phyloP scores from a whole-genome alignment of 2,329 filamentous ascomycete species.

The Cucurbitaria berberidis region DNA sequence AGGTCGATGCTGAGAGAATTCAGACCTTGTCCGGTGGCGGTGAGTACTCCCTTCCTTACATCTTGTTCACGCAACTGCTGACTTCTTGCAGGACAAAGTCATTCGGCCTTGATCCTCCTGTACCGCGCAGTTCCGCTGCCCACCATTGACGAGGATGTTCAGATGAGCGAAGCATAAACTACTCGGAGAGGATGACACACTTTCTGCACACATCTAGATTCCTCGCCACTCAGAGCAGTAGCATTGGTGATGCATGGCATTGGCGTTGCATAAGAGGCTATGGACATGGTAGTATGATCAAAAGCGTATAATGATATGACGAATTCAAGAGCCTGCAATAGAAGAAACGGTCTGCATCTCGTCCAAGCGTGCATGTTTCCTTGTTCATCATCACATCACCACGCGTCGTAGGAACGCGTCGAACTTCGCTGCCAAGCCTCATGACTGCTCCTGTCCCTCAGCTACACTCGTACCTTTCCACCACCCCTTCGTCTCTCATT shows the following conservation, averaged over 20 bases:
- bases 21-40: constrained; percentile 88
- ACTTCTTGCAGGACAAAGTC: constrained; percentile 65
- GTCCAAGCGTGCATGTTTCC: neutral
- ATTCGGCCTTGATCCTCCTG: constrained; percentile 80
- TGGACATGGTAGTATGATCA: constrained; percentile 18
- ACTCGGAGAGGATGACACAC: neutral
- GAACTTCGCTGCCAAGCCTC: constrained; percentile 21
- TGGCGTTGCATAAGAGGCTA: constrained; percentile 41
- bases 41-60: constrained; percentile 46
- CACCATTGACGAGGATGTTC: constrained; percentile 56
- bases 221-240: constrained; percentile 8
- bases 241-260: constrained; percentile 23
- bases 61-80: constrained; percentile 9
- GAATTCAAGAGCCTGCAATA: constrained; percentile 21
- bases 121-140: constrained; percentile 78
- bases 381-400: constrained; percentile 26
- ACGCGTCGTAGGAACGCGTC: constrained; percentile 22
- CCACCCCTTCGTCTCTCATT: neutral
- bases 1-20: constrained; percentile 91
- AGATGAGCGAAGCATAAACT: constrained; percentile 33
- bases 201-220: constrained; percentile 16
- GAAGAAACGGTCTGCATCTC: constrained; percentile 5
- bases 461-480: neutral
- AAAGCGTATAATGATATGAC: constrained; percentile 23
- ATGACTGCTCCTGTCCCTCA: constrained; percentile 1